Percentiles rank a stretch among this genome's conserved stretches.
phyloP scores from a whole-genome alignment of 257 asterid species.

The Ajuga chamaepitys region DNA sequence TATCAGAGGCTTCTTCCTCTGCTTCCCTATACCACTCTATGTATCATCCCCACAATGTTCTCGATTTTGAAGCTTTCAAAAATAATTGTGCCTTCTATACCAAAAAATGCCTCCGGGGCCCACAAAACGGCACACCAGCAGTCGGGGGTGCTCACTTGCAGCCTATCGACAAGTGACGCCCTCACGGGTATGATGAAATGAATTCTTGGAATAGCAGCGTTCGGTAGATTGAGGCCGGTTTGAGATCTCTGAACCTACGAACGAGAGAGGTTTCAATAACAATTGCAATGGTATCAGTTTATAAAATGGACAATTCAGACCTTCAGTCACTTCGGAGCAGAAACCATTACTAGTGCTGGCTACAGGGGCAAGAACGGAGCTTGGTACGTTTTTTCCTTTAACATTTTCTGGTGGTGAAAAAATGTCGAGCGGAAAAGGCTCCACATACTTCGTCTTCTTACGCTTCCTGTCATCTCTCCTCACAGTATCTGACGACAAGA shows the following conservation, averaged over 20 bases:
- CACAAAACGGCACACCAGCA: not conserved
- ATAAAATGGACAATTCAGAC: constrained; percentile 15
- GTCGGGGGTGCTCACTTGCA: not conserved
- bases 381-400: constrained; percentile 15
- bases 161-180: constrained; percentile 47
- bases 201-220: constrained; percentile 26
- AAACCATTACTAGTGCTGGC: constrained; percentile 26
- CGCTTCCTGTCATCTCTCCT: constrained; percentile 47
- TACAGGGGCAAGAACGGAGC: constrained; percentile 13
- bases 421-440: constrained; percentile 31
- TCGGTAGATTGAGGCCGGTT: constrained; percentile 24
- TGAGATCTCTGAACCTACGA: constrained; percentile 38
- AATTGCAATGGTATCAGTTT: not conserved
- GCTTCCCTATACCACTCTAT: not conserved
- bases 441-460: constrained; percentile 38
- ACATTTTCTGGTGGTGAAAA: constrained; percentile 18
- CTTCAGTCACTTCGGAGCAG: constrained; percentile 36
- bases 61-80: not conserved
- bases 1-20: not conserved
- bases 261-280: not conserved
- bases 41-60: not conserved
- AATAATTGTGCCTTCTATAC: not conserved
- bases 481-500: constrained; percentile 18
- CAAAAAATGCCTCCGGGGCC: not conserved
- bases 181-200: constrained; percentile 40